Evolutionary conservation across 2,329 filamentous ascomycete genomes (phyloP), one percentile per base, ranked within the genome.

Genomic region (Sclerotinia borealis): DNA sequence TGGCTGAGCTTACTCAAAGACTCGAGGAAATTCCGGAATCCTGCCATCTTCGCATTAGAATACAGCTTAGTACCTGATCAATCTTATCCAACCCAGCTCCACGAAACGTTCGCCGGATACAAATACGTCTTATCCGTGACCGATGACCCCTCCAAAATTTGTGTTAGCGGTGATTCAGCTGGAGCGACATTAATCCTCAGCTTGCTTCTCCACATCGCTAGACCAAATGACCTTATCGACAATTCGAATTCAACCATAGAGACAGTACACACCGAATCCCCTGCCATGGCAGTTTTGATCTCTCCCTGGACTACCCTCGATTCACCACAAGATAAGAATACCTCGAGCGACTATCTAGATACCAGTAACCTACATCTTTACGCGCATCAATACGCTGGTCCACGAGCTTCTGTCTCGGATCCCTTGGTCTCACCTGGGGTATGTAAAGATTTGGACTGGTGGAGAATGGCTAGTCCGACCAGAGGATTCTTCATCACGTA

Each of bases 301-400:
- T 93, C 89, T 11, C 91, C 91, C 0, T 96, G 92, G 92, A 81
- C 87, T 15, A 89, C 87, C 1, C 83, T 96, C 47, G 79, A 91
- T 45, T 91, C 89, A 0, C 76, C 79, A 8, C 81, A 84, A 59
- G 88, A 93, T 70, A 80, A 79, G 60, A 85, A 89, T 68, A 93
- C 89, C 0, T 73, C 78, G 4, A 90, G 88, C 68, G 92, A 96
- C 74, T 96, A 90, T 72, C 81, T 96, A 41, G 85, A 92, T 70
- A 80, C 81, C 22, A 76, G 81, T 19, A 86, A 81, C 59, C 79
- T 96, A 34, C 85, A 88, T 74, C 78, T 79, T 10, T 95, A 93
- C 71, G 91, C 88, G 0, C 78, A 80, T 15, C 84, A 89, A 70
- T 95, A 93, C 72, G 80, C 84, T 13, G 85, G 85, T 3, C 73